Percentiles rank a stretch among this genome's conserved stretches.
phyloP scores from a whole-genome alignment of 129 eudicot species.

The Flaveria ramosissima region DNA sequence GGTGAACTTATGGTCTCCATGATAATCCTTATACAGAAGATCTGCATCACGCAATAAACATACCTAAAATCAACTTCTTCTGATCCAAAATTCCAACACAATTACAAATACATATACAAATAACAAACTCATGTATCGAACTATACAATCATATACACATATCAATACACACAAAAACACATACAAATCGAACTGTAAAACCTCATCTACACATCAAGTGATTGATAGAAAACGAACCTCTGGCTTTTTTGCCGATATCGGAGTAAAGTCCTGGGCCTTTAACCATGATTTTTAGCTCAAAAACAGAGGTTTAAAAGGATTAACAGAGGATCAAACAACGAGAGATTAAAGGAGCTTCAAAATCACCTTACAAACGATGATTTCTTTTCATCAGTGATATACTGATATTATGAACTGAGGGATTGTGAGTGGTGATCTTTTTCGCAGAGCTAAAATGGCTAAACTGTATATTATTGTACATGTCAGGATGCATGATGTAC shows the following conservation, averaged over 20 bases:
- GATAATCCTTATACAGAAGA: constrained; percentile 83
- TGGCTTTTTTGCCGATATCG: constrained; percentile 70
- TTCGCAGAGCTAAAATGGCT: constrained; percentile 17
- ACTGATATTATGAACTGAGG: constrained; percentile 26
- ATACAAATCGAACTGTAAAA: constrained; percentile 6
- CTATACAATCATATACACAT: neutral
- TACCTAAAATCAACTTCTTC: neutral
- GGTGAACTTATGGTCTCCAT: constrained; percentile 82
- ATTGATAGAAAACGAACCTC: constrained; percentile 44
- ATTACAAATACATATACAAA: neutral
- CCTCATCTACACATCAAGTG: neutral
- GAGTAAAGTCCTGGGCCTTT: constrained; percentile 93
- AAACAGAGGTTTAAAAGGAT: constrained; percentile 14
- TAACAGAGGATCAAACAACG: constrained; percentile 19
- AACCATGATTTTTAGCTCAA: constrained; percentile 44
- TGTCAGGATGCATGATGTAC: neutral
- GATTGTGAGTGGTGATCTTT: constrained; percentile 21
- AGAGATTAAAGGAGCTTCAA: neutral
- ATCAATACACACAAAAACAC: neutral
- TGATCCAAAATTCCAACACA: neutral
- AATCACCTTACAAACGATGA: neutral
- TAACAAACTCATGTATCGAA: neutral
- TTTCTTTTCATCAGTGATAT: too few species aligned
- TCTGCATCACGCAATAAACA: constrained; percentile 42
- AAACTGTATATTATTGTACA: constrained; percentile 13